Evolutionary conservation across 805 yeast genomes (phyloP).

Genomic region (Metschnikowia lachancei): DNA sequence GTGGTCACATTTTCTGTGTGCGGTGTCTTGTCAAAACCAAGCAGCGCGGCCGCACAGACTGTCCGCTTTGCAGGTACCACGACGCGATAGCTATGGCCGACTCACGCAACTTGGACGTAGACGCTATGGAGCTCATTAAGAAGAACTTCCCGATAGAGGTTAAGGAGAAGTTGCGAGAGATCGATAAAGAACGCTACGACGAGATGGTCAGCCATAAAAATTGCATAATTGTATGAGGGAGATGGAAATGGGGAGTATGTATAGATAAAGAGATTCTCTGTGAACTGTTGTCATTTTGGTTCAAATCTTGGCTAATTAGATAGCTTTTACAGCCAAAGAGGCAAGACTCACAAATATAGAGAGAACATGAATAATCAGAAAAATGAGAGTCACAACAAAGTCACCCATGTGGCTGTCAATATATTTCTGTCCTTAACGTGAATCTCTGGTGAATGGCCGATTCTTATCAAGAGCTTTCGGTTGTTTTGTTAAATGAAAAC

Average conservation of each 20-base stretch:
- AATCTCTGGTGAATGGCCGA: no score
- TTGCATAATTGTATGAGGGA: constrained; percentile 17
- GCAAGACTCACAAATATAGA: no score
- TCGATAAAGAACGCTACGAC: constrained; percentile 40
- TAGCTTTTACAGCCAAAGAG: no score
- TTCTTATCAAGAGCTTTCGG: no score
- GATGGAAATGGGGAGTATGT: background rate
- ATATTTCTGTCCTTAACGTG: no score
- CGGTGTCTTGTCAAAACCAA: constrained; percentile 69
- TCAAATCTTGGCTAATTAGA: no score
- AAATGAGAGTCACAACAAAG: no score
- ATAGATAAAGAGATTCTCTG: background rate
- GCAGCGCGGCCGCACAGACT: constrained; percentile 52
- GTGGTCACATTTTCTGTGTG: constrained; percentile 71
- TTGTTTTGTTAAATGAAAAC: no score
- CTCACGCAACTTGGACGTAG: constrained; percentile 55
- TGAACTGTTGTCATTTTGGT: no score
- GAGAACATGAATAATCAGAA: no score
- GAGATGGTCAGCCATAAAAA: constrained; percentile 29
- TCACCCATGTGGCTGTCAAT: no score
- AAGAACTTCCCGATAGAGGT: constrained; percentile 65
- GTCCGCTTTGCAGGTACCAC: constrained; percentile 64
- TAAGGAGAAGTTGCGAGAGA: constrained; percentile 56
- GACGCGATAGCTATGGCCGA: constrained; percentile 57
- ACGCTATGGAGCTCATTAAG: constrained; percentile 52